Conservation (phyloP, 2,329 filamentous ascomycete species). For the Aspergillus viridinutans region DNA sequence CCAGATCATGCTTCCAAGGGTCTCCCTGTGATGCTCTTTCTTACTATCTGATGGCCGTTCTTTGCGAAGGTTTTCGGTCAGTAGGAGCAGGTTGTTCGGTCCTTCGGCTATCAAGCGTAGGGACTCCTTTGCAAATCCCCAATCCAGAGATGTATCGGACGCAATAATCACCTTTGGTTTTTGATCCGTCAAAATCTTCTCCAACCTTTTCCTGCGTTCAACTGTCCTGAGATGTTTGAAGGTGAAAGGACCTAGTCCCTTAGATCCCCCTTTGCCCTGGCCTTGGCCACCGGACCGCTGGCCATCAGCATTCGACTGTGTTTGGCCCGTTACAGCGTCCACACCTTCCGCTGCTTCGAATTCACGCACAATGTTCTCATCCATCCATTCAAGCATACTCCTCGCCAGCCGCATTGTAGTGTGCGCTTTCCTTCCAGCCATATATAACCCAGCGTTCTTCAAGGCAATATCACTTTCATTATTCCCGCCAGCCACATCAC, state of each 20-base stretch:
- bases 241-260: constrained; percentile 71
- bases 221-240: constrained; percentile 81
- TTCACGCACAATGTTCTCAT: constrained; percentile 87
- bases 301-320: constrained; percentile 38
- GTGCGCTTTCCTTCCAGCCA: constrained; percentile 80
- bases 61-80: constrained; percentile 65
- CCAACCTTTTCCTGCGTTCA: constrained; percentile 75
- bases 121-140: constrained; percentile 87
- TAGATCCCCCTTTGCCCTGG: constrained; percentile 37
- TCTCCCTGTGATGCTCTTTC: constrained; percentile 43
- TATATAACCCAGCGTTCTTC: constrained; percentile 60
- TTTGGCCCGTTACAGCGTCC: constrained; percentile 33
- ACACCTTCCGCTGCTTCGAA: constrained; percentile 63
- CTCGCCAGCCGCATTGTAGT: constrained; percentile 86
- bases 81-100: constrained; percentile 74
- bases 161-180: constrained; percentile 75
- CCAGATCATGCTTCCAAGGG: constrained; percentile 73
- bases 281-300: constrained; percentile 33
- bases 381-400: constrained; percentile 99
- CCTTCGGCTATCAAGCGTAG: constrained; percentile 71
- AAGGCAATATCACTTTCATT: constrained; percentile 50
- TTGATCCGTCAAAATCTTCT: constrained; percentile 57
- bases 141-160: constrained; percentile 84
- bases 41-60: constrained; percentile 19
- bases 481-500: constrained; percentile 53